Evolutionary conservation across 768 basidiomycete species (phyloP), one percentile per base, ranked within the genome.

Genomic region (Russula ochroleuca): DNA sequence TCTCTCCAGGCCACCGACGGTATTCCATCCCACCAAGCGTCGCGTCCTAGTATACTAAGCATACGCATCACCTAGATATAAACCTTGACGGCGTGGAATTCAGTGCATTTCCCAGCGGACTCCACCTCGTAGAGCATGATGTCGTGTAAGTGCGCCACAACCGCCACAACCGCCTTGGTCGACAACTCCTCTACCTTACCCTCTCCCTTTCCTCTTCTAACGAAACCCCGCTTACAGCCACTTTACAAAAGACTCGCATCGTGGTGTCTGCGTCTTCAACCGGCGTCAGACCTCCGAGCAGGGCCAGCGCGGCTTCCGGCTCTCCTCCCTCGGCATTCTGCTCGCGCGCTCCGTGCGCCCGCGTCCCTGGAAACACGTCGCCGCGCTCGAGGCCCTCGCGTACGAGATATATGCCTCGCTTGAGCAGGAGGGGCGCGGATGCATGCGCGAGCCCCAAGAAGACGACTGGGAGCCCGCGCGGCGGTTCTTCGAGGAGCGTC

Each of bases 61-160:
- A 0, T 5, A n/a, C 7, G 25, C 33, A n/a, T 37, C 19, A 9
- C 40, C 17, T 68, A 90, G 90, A 86, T 70, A 70, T 90, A 58
- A 81, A 79, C 66, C 78, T 92, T 19, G 84, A 85, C 33, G 79
- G 83, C 68, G 79, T 93, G 57, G 92, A 93, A 73, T 94, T 92
- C 73, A 91, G 83, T 68, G 84, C 84, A 7, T 78, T 94, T 13
- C 92, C 92, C 0, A 92, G 90, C 66, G 91, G 91, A 1, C 76
- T 94, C 5, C 92, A 94, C 73, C 77, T 86, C 0, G 83, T 93
- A 25, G 90, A 92, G 68, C 80, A 81, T 40, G 91, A 93, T 70
- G 85, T 90, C 28, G 81, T 94, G 89, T 92, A 72, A 70, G 87
- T 76, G 43, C 45, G 33, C 43, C 60, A 25, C 52, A 59, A 5